Base-by-base conservation (phyloP, 192 early-diverging fungal genomes). In the Coemansia sp. region DNA sequence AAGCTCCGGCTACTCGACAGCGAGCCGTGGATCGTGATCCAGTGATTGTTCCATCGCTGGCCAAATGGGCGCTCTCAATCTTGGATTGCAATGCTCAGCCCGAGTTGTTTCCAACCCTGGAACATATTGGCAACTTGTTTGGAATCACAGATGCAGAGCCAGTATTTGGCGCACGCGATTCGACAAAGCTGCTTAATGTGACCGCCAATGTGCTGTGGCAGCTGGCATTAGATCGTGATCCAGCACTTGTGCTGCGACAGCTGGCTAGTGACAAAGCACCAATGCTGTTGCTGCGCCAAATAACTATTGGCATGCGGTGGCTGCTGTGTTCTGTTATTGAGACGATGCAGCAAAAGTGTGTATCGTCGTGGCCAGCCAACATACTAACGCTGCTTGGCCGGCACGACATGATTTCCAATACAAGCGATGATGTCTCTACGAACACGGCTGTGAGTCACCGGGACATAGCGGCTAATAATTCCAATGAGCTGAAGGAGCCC, bases 261-360 rank as follows among this genome's bases (percentile, higher is more conserved):
- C 25, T 79, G 36, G 63, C 66, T 4, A 38, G 24, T 18, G 55
- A 58, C 47, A 44, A 44, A 10, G 15, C 20, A 7, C 60, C 66
- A 7, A 17, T 40, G 25, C 10, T 37, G 48, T 56, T 73, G 9
- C 47, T 73, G 15, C 38, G 26, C 12, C 70, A 67, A 24, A 60
- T 79, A 28, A 51, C 63, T 2, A 55, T 61, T 2, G 76, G 63
- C 14, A 42, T 73, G 46, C 76, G 66, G 10, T 79, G 76, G 76
- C 51, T 79, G 9, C 14, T 79, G 8, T 31, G 34, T n/a, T 37
- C 49, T 3, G 51, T 58, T 4, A 52, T 71, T 37, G 56, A 31
- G 53, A 24, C 37, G 5, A 44, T 55, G 40, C 70, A 67, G 28
- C 49, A 56, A 2, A 31, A 11, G 53, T 62, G 76, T 24, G 49